Evolutionary conservation across 1,284 basidiomycete species (phyloP).

Genomic region (Cryptococcus sp.): DNA sequence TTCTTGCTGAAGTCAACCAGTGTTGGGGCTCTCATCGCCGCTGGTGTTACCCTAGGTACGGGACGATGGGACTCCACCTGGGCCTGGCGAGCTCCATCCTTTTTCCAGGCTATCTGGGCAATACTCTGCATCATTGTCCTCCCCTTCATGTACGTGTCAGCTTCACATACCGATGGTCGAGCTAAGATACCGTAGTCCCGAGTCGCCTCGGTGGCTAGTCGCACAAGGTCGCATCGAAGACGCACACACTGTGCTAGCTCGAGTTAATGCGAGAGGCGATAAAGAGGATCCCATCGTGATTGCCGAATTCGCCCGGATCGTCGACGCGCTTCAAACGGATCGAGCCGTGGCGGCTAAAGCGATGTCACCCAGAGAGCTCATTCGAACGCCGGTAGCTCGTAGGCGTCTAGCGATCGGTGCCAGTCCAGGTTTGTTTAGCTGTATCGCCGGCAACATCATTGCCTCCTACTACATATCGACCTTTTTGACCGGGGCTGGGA

Average conservation of each 20-base stretch:
- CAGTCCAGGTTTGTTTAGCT: constrained; percentile 5
- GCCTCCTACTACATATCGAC: constrained; percentile 12
- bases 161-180: neutral
- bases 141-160: constrained; percentile 8
- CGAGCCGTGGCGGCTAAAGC: neutral
- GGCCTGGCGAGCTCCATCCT: constrained; percentile 48
- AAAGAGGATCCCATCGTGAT: constrained; percentile 7
- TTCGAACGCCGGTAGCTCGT: constrained; percentile 4
- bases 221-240: constrained; percentile 29
- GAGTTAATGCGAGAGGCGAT: constrained; percentile 11
- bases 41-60: constrained; percentile 16
- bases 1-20: too few relatives aligned
- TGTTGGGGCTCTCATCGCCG: constrained; percentile 13
- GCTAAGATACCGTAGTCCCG: constrained; percentile 9
- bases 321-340: constrained; percentile 6
- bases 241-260: constrained; percentile 24
- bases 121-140: constrained; percentile 27
- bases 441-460: constrained; percentile 13
- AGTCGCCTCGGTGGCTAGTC: constrained; percentile 32
- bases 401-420: constrained; percentile 7
- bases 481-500: constrained; percentile 7
- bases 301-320: constrained; percentile 8
- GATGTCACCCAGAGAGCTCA: constrained; percentile 7
- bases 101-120: constrained; percentile 49
- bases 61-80: constrained; percentile 14